Evolutionary conservation across 2,329 filamentous ascomycete species (phyloP).

Genomic region (Microsporum ferrugineum): DNA sequence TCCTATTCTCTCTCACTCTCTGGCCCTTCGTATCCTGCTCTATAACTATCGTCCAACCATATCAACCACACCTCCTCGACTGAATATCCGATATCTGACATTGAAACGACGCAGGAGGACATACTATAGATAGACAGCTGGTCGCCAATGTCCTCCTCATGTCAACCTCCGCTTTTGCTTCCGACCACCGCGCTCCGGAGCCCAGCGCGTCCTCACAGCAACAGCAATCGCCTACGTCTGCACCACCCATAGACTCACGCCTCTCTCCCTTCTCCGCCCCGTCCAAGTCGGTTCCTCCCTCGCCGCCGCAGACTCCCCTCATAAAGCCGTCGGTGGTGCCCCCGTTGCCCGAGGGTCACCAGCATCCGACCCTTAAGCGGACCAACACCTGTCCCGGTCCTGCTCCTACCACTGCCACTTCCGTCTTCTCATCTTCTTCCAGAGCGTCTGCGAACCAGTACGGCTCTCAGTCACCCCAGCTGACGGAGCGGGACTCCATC

Average conservation of each 20-base stretch:
- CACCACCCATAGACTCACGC: constrained; percentile 16
- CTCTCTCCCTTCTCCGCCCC: constrained; percentile 25
- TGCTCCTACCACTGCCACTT: constrained; percentile 1
- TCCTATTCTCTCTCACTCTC: not conserved
- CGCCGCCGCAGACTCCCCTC: constrained; percentile 25
- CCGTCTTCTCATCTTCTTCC: not conserved
- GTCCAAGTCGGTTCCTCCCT: constrained; percentile 21
- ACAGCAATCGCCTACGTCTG: not conserved
- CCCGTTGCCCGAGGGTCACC: not conserved
- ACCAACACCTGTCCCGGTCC: constrained; percentile 14
- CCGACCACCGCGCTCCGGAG: constrained; percentile 29
- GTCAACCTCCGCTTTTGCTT: constrained; percentile 37
- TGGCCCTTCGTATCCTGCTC: not conserved
- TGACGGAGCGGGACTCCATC: constrained; percentile 53
- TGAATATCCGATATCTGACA: not conserved
- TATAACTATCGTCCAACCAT: not conserved
- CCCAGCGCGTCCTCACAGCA: not conserved
- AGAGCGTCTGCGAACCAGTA: constrained; percentile 12
- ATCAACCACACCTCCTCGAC: not conserved
- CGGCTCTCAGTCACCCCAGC: constrained; percentile 35
- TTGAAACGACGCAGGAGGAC: not conserved
- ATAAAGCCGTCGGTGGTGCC: constrained; percentile 21
- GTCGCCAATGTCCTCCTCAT: constrained; percentile 42
- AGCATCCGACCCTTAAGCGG: constrained; percentile 12
- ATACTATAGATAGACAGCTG: constrained; percentile 8